Percentiles rank a stretch among this genome's conserved stretches.
Evolutionary conservation across 768 basidiomycete genomes (phyloP).

Genomic region (Termitomyces sp.): DNA sequence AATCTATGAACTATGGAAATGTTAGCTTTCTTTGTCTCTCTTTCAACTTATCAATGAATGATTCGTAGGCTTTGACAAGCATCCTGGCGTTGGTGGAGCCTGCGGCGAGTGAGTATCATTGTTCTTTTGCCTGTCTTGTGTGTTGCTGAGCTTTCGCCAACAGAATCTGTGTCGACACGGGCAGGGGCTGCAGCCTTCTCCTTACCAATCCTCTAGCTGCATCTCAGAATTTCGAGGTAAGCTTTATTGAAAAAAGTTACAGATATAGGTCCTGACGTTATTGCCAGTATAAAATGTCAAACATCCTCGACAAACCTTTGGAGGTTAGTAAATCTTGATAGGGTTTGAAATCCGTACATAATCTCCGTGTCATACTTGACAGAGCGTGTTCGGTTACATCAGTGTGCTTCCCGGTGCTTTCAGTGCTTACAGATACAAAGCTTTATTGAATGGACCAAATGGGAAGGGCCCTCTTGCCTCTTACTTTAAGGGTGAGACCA

Average conservation of each 20-base stretch:
- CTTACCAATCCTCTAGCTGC: constrained; percentile 78
- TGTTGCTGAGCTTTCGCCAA: not conserved
- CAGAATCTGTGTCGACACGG: constrained; percentile 81
- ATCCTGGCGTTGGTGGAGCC: constrained; percentile 84
- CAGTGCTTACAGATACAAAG: constrained; percentile 87
- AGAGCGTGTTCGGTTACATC: constrained; percentile 84
- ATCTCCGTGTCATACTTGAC: constrained; percentile 1
- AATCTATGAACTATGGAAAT: constrained; percentile 97
- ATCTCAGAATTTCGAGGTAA: constrained; percentile 93
- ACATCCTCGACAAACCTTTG: constrained; percentile 92
- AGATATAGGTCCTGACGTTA: not conserved
- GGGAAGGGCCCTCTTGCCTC: constrained; percentile 88
- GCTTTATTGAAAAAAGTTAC: not conserved
- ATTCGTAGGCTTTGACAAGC: constrained; percentile 68
- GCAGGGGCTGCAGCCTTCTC: constrained; percentile 65
- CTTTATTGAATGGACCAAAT: constrained; percentile 79
- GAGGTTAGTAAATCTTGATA: constrained; percentile 49
- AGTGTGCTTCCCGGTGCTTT: constrained; percentile 90
- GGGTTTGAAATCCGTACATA: not conserved
- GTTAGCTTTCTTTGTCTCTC: constrained; percentile 25
- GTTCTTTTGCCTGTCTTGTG: not conserved
- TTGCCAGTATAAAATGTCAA: constrained; percentile 86
- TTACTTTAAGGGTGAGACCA: constrained; percentile 90
- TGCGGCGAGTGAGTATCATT: constrained; percentile 76
- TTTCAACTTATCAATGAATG: not conserved